Evolutionary conservation across 768 basidiomycete genomes (phyloP).

Genomic region (Suillus variegatus): DNA sequence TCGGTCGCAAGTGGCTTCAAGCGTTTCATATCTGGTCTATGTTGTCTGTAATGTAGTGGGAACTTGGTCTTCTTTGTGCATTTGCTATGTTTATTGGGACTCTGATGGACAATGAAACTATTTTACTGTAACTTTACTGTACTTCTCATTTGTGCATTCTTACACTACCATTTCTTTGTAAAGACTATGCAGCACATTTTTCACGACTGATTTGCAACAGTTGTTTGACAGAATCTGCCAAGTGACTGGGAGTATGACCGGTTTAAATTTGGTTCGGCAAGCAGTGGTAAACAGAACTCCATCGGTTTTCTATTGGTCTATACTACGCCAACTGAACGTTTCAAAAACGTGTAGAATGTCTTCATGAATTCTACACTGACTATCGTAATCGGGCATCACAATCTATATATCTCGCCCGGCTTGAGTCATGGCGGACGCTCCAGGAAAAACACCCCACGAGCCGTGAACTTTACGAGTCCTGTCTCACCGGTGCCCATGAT

Average conservation of each 20-base stretch:
- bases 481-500: conserved; percentile 52
- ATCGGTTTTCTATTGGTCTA: conserved; percentile 2
- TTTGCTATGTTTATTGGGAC: conserved; percentile 4
- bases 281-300: conserved; percentile 33
- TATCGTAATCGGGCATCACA: conserved; percentile 19
- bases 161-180: neutral
- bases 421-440: conserved; percentile 19
- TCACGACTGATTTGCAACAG: neutral
- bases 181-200: neutral
- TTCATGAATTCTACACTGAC: conserved; percentile 22
- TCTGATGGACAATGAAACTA: conserved; percentile 8
- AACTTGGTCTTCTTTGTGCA: neutral
- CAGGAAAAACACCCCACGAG: conserved; percentile 35
- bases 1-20: neutral
- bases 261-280: conserved; percentile 17
- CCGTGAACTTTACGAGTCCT: conserved; percentile 56
- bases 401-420: conserved; percentile 9
- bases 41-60: neutral
- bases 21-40: neutral
- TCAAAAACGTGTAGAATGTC: conserved; percentile 26
- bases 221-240: neutral
- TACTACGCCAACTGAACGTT: conserved; percentile 7
- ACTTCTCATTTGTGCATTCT: neutral
- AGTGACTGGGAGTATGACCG: neutral
- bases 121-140: conserved; percentile 1